Evolutionary conservation across 257 asterid genomes (phyloP), one percentile per base, ranked within the genome.

Genomic region (Phtheirospermum japonicum): DNA sequence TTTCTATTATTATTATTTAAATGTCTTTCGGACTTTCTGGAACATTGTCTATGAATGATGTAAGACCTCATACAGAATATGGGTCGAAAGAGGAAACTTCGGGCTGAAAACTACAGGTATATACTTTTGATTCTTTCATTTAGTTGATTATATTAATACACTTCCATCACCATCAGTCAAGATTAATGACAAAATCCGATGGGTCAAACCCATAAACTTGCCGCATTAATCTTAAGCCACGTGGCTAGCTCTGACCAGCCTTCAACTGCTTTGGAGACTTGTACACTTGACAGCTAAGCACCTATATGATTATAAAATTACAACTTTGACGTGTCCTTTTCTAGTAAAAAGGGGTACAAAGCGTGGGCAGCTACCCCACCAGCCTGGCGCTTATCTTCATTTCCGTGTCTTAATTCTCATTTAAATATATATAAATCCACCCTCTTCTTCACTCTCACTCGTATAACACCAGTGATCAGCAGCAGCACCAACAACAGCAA

Each of bases 301-400:
- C 0, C 4, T 40, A 39, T 39, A 40, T 40, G 2, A 23, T 10
- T n/a, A 1, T 23, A 23, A 23, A 23, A 23, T n/a, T 12, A 32
- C 12, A 0, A 57, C 23, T n/a, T 32, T n/a, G 4, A n/a, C 61
- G 8, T 56, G 12, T 31, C 16, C 31, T 17, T 16, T 46, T 62
- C 40, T 5, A 33, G 45, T 31, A 4, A 56, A 42, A 43, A 3
- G 3, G 28, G 10, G 53, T 30, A 17, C 8, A 66, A 66, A 30
- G 57, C 65, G 58, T 66, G 71, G 71, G 65, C 71, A 18, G 49
- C 61, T 17, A 6, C 58, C 53, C 8, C 39, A 43, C 61, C 64
- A 66, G 71, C 58, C 59, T 66, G 71, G 19, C 6, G 23, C 14
- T n/a, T n/a, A n/a, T n/a, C n/a, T n/a, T n/a, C 46, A 48, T 31